phyloP scores from a whole-genome alignment of 2,329 filamentous ascomycete species.

The Fusarium sp. region DNA sequence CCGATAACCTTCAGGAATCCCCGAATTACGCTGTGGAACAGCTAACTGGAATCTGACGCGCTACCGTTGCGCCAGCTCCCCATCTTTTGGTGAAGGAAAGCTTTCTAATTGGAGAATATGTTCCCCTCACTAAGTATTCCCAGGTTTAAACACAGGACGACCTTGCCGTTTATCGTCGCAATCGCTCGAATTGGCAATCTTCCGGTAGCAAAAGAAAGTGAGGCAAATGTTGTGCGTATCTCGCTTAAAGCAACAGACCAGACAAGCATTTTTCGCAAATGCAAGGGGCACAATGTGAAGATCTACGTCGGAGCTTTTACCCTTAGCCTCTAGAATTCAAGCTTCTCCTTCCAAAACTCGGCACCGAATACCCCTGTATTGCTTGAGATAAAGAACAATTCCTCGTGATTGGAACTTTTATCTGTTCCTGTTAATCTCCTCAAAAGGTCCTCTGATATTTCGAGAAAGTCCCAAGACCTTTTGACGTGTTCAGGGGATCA shows the following conservation, averaged over 20 bases:
- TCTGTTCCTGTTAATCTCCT: not conserved
- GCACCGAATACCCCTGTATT: conserved; percentile 4
- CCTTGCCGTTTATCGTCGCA: not conserved
- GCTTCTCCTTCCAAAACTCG: conserved; percentile 16
- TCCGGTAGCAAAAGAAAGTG: not conserved
- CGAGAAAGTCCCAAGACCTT: conserved; percentile 11
- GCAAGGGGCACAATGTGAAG: not conserved
- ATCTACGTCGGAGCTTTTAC: conserved; percentile 25
- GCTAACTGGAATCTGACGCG: conserved; percentile 16
- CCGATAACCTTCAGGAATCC: conserved; percentile 14
- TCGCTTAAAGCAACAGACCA: not conserved
- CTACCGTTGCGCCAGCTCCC: conserved; percentile 19
- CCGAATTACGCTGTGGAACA: not conserved
- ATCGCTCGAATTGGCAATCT: not conserved
- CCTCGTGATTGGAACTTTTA: conserved; percentile 36
- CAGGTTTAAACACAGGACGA: not conserved
- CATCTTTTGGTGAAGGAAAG: not conserved
- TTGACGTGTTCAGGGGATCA: conserved; percentile 33
- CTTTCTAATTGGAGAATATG: not conserved
- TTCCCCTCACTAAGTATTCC: rapidly evolving
- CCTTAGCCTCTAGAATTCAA: conserved; percentile 5
- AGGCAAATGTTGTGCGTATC: not conserved
- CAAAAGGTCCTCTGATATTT: conserved; percentile 1
- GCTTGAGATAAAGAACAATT: not conserved
- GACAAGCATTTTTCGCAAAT: conserved; percentile 1